Conservation (phyloP, 2,329 filamentous ascomycete genomes). For the Neophaeococcomyces mojaviensis region DNA sequence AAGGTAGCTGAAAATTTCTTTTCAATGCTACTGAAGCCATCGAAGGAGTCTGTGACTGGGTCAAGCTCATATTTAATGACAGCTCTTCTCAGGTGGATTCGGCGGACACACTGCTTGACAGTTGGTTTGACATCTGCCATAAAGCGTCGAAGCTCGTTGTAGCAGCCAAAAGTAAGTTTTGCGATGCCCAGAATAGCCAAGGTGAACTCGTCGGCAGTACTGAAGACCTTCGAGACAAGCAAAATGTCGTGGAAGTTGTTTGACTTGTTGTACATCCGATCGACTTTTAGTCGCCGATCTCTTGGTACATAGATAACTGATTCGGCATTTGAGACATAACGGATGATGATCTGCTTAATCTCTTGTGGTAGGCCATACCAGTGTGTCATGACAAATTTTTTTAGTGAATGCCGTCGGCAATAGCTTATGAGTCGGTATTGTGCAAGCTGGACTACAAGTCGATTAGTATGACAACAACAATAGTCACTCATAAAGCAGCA, state of each 20-base stretch:
- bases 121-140: background rate
- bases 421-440: too few species aligned
- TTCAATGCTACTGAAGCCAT: background rate
- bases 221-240: conserved; percentile 2
- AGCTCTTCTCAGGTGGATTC: background rate
- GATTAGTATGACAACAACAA: too few species aligned
- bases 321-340: background rate
- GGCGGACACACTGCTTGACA: background rate
- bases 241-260: background rate
- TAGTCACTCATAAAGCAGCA: too few species aligned
- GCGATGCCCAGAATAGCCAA: background rate
- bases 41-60: background rate
- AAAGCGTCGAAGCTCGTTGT: background rate
- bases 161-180: background rate
- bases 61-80: background rate
- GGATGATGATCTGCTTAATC: conserved; percentile 1
- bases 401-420: too few species aligned
- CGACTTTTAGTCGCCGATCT: background rate
- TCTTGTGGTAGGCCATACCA: conserved; percentile 6
- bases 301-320: conserved; percentile 1
- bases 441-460: too few species aligned
- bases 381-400: conserved; percentile 1
- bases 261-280: background rate
- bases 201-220: background rate
- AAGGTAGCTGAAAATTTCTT: background rate